A percentile compares a stretch with the other conserved stretches of the same genome.
Conservation (phyloP, 2,329 filamentous ascomycete genomes). For the Scorias spongiosa region DNA sequence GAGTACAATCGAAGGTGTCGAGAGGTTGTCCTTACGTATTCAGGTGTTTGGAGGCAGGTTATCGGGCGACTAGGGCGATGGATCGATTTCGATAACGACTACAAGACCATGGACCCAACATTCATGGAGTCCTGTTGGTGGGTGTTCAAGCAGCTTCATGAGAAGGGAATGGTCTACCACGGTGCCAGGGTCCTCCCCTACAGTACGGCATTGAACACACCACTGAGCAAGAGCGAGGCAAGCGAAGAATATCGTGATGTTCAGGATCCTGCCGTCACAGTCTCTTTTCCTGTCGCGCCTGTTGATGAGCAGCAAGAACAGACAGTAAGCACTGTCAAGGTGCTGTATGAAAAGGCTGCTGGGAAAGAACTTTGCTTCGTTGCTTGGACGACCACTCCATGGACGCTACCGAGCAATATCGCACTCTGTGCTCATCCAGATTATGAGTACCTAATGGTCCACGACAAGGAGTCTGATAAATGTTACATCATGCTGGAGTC, state of each 20-base stretch:
- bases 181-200: slow-evolving; percentile 91
- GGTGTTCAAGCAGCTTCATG: slow-evolving; percentile 86
- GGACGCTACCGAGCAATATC: slow-evolving; percentile 73
- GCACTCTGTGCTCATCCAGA: slow-evolving; percentile 64
- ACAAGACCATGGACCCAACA: slow-evolving; percentile 90
- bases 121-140: slow-evolving; percentile 98
- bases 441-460: slow-evolving; percentile 76
- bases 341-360: slow-evolving; percentile 14
- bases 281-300: slow-evolving; percentile 63
- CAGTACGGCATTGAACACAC: slow-evolving; percentile 77
- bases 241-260: slow-evolving; percentile 92
- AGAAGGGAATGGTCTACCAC: slow-evolving; percentile 79
- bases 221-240: slow-evolving; percentile 84
- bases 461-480: slow-evolving; percentile 67
- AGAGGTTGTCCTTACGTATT: slow-evolving; percentile 84
- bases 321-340: slow-evolving; percentile 10
- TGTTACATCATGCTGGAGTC: slow-evolving; percentile 76
- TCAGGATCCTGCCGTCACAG: slow-evolving; percentile 77
- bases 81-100: slow-evolving; percentile 97
- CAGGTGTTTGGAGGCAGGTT: slow-evolving; percentile 72
- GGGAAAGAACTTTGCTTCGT: slow-evolving; percentile 51
- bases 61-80: slow-evolving; percentile 82
- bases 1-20: slow-evolving; percentile 87
- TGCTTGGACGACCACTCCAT: slow-evolving; percentile 81
- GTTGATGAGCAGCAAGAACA: slow-evolving; percentile 16